Percentiles rank a stretch among this genome's conserved stretches.
Evolutionary conservation across 106 monocot genomes (phyloP).

Genomic region (Dendrobium officinale): DNA sequence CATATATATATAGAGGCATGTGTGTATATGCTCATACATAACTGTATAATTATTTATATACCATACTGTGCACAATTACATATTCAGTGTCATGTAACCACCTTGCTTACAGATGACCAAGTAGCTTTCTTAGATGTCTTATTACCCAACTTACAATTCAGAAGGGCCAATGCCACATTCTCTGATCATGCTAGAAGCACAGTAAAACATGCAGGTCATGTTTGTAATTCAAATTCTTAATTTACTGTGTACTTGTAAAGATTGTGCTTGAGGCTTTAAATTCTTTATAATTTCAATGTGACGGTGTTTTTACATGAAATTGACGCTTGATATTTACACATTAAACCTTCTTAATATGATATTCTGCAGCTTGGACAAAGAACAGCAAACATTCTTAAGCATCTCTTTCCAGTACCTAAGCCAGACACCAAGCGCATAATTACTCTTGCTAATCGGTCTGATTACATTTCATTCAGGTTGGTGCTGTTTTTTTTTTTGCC

Average conservation of each 20-base stretch:
- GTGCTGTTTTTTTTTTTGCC: slow-evolving; percentile 4
- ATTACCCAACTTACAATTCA: background rate
- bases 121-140: background rate
- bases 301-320: background rate
- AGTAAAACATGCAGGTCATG: background rate
- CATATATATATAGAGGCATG: background rate
- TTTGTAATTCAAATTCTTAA: background rate
- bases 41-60: background rate
- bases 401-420: slow-evolving; percentile 98
- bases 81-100: background rate
- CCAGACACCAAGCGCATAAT: slow-evolving; percentile 85
- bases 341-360: background rate
- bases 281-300: background rate
- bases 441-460: slow-evolving; percentile 79
- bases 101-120: background rate
- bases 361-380: slow-evolving; percentile 73
- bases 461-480: slow-evolving; percentile 90
- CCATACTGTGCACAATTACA: background rate
- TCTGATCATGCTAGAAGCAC: background rate
- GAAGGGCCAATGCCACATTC: background rate
- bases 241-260: background rate
- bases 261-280: background rate
- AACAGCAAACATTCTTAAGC: slow-evolving; percentile 76
- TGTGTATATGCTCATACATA: background rate
- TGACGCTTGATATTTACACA: slow-evolving; percentile 3